Base-by-base conservation (phyloP, 345 rosid genomes). In the Pistacia integerrima region DNA sequence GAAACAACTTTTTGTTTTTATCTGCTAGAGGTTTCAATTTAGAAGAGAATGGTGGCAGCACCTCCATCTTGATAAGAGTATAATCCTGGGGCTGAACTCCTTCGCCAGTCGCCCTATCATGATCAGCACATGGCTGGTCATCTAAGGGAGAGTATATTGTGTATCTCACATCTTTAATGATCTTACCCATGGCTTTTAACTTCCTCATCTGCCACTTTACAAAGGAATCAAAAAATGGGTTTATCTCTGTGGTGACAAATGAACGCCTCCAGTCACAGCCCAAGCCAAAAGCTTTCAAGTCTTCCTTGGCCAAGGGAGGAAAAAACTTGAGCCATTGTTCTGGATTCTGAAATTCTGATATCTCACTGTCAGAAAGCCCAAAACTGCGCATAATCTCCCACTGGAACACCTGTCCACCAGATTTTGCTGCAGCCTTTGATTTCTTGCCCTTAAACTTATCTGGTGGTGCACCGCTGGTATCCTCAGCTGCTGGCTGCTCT, bases 331-430 rank as follows among this genome's bases (percentile, higher is more conserved):
- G 41, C 99, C 99, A 95, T 75, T 91, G 82, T 56, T 81, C 86
- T 0, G 99, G 98, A 76, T 91, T 88, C 76, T 89, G 92, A 74
- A 93, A 93, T 78, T 79, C 82, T 0, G 89, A 77, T 14, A 95
- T 95, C 80, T 95, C 94, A 65, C 77, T 68, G 44, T 93, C 99
- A 1, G 87, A 66, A 8, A 93, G 90, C 72, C 94, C 99, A 69
- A 93, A 85, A 84, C 94, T 95, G 28, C 93, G 91, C 99, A 95
- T 95, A 73, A 95, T 95, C 83, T 95, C 96, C 99, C 97, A 95
- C 75, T 95, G 99, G 69, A 73, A 85, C 82, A 87, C 72, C 84
- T 93, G 96, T 12, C 90, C 96, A 69, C 93, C 88, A 3, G 98
- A 72, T 81, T 95, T 95, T n/a, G 98, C 86, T 14, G 90, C 92